Percentiles rank a stretch among this genome's conserved stretches.
phyloP scores from a whole-genome alignment of 148 eudicot genomes.

The Rhododendron molle region DNA sequence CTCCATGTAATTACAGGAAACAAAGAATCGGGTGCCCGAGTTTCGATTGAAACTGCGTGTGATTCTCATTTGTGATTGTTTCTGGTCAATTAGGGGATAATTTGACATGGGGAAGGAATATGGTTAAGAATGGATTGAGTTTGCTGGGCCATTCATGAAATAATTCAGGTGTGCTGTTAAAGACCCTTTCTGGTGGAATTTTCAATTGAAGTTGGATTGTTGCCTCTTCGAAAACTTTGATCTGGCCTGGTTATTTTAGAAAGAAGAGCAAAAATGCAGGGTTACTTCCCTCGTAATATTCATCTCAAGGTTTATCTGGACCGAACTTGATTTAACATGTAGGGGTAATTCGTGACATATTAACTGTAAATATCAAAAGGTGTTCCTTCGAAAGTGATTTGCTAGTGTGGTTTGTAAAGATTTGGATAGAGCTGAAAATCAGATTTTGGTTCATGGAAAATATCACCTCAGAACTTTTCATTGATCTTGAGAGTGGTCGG shows the following conservation, averaged over 20 bases:
- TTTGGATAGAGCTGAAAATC: background rate
- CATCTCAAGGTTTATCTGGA: background rate
- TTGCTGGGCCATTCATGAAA: background rate
- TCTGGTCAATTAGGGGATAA: background rate
- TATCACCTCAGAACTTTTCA: constrained; percentile 30
- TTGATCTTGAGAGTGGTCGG: constrained; percentile 64
- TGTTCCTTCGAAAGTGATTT: background rate
- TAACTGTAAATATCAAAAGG: background rate
- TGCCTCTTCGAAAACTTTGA: background rate
- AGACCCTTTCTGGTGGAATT: background rate
- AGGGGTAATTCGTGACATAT: background rate
- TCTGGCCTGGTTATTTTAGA: background rate
- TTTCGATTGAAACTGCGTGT: background rate
- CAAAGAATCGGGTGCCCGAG: background rate
- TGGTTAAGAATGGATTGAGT: background rate
- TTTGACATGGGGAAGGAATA: constrained; percentile 8
- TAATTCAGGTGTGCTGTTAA: background rate
- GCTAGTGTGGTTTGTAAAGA: background rate
- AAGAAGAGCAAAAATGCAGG: background rate
- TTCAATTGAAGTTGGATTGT: background rate
- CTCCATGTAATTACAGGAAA: background rate
- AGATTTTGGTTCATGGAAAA: constrained; percentile 15
- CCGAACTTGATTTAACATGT: background rate
- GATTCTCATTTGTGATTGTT: background rate
- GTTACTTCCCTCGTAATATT: background rate